Conservation (phyloP, 305 asterid genomes). For the Fraxinus baroniana region DNA sequence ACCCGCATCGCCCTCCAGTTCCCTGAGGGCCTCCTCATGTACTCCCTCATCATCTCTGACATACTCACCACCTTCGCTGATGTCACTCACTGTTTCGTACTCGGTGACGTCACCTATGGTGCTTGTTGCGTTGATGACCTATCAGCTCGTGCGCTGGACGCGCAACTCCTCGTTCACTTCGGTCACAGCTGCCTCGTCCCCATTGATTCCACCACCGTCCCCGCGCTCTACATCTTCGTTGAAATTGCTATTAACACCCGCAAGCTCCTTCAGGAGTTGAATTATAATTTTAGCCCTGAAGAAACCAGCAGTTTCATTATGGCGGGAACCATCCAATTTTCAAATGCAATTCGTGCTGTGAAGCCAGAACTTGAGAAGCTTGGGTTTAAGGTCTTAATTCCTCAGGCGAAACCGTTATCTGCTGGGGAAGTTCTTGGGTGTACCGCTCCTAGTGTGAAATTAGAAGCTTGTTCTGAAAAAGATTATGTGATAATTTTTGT, state of each 20-base stretch:
- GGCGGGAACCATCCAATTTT: conserved; percentile 93
- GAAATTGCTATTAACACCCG: conserved; percentile 65
- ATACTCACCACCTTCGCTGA: conserved; percentile 76
- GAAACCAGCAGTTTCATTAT: conserved; percentile 46
- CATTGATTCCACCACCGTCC: conserved; percentile 65
- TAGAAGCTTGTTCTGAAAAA: conserved; percentile 28
- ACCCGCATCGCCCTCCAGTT: conserved; percentile 90
- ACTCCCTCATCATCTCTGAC: conserved; percentile 80
- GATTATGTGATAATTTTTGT: conserved; percentile 66
- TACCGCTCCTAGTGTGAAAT: conserved; percentile 77
- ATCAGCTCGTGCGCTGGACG: conserved; percentile 75
- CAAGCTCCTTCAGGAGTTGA: conserved; percentile 54
- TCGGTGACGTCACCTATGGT: conserved; percentile 94
- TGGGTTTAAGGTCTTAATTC: conserved; percentile 81
- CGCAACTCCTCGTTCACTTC: conserved; percentile 80
- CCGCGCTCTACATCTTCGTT: conserved; percentile 80
- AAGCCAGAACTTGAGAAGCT: conserved; percentile 74
- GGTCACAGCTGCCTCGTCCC: conserved; percentile 97
- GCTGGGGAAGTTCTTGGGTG: conserved; percentile 97
- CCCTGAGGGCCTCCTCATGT: conserved; percentile 89
- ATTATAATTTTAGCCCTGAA: conserved; percentile 52
- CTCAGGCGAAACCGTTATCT: conserved; percentile 85
- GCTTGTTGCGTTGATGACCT: conserved; percentile 96
- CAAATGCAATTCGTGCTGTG: conserved; percentile 73
- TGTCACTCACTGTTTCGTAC: conserved; percentile 73